A percentile compares a stretch with the other conserved stretches of the same genome.
Conservation (phyloP, 2,329 filamentous ascomycete genomes). For the Fusarium nisikadoi region DNA sequence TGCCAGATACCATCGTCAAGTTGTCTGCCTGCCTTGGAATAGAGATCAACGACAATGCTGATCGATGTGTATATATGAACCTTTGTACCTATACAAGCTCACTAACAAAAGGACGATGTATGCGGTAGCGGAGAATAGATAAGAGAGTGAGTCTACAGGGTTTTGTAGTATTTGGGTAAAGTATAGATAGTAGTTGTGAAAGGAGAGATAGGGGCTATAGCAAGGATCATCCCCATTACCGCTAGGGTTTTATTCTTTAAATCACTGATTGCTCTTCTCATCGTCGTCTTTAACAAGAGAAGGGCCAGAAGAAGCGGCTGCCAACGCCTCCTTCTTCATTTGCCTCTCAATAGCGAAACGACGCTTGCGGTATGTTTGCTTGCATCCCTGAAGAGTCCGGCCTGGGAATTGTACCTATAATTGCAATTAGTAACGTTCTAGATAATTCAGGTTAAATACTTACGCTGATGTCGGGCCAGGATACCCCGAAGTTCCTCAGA, state of each 20-base stretch:
- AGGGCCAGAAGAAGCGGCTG: not conserved
- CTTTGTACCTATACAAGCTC: not conserved
- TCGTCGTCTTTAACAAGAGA: too few species aligned
- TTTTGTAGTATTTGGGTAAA: accelerated
- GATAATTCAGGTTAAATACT: accelerated
- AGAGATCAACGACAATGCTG: not conserved
- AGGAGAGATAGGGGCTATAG: not conserved
- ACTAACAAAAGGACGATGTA: not conserved
- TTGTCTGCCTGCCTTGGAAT: not conserved
- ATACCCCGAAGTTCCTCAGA: not conserved
- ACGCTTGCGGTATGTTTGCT: constrained; percentile 19
- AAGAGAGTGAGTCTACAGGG: not conserved
- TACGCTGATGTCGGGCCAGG: not conserved
- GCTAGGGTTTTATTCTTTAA: accelerated
- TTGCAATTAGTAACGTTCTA: not conserved
- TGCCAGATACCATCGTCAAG: not conserved
- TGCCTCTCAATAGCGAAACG: not conserved
- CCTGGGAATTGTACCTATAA: not conserved
- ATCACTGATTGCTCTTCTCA: not conserved
- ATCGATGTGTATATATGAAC: not conserved
- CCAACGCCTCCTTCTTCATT: not conserved
- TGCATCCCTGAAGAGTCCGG: constrained; percentile 1
- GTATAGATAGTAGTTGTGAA: not conserved
- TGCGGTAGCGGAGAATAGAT: too few species aligned
- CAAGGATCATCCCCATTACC: not conserved